Base-by-base conservation (phyloP, 176 grass and related monocot genomes). In the Phyllostachys edulis region DNA sequence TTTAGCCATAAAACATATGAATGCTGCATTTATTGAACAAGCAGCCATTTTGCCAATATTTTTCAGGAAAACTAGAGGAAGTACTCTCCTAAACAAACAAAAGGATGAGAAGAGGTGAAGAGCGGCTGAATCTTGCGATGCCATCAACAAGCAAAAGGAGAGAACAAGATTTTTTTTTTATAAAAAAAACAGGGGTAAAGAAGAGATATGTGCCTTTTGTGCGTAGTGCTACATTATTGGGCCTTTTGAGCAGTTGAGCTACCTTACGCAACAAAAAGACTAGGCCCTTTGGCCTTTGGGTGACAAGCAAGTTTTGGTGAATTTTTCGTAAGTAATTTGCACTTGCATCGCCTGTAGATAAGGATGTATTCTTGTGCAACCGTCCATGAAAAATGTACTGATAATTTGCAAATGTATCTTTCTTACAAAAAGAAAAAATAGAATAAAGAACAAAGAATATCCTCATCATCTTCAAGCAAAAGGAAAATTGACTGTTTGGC, bases 181-280 rank as follows among this genome's bases (percentile, higher is more conserved):
- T n/a, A n/a, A 69, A 69, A 69, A 69, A 71, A 47, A 24, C 0
- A 0, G 6, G 23, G 40, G 7, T 5, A 71, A 46, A 73, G 70
- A 46, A 34, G 44, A 65, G 41, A 66, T 16, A 39, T 6, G 63
- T 38, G 45, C 20, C 21, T 51, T 68, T 67, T 38, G 20, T 54
- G 18, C 63, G 54, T 55, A 50, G 63, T 80, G 78, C 46, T 80
- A 68, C 78, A 80, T 80, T 80, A 80, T 80, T 80, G 63, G 47
- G 5, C 9, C 45, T 40, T 80, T 80, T 68, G 63, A 17, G 32
- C 29, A 54, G 70, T 52, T 39, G 17, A 51, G 29, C 32, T 3
- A 3, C 63, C 45, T 80, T 39, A 80, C 63, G 62, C 45, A 54
- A 40, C 45, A 20, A 38, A 52, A 54, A 68, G 46, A n/a, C 16